Evolutionary conservation across 2,329 filamentous ascomycete genomes (phyloP).

Genomic region (Sporothrix variecibatus): DNA sequence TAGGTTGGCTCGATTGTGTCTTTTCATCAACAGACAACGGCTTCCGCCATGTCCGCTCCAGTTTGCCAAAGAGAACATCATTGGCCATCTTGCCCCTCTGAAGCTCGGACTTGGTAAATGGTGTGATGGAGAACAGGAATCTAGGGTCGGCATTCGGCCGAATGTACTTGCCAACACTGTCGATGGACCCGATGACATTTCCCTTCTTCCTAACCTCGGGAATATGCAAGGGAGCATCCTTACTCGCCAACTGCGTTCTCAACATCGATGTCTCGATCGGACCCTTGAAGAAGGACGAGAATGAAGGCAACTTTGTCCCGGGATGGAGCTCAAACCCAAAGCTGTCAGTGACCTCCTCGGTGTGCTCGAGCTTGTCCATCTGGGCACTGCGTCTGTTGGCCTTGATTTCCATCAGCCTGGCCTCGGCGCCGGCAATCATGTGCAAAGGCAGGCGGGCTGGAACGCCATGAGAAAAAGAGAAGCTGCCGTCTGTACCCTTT

Average conservation of each 20-base stretch:
- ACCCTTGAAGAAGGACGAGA: background rate
- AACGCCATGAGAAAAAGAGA: background rate
- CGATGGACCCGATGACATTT: conserved; percentile 7
- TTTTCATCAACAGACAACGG: background rate
- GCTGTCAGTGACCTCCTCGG: background rate
- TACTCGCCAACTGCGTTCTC: background rate
- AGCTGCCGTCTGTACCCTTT: background rate
- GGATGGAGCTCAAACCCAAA: background rate
- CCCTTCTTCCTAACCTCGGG: background rate
- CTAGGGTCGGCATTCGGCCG: conserved; percentile 10
- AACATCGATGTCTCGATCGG: background rate
- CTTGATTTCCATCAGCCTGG: background rate
- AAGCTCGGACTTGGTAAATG: conserved; percentile 2
- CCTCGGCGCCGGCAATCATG: conserved; percentile 1
- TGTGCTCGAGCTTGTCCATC: background rate
- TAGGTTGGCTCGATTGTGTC: background rate
- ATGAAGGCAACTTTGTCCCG: background rate
- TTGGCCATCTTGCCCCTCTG: background rate
- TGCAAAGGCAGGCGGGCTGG: background rate
- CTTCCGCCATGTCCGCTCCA: conserved; percentile 1
- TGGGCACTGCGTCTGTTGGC: background rate
- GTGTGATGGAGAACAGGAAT: conserved; percentile 28
- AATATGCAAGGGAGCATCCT: background rate
- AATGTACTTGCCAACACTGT: conserved; percentile 10
- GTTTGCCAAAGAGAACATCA: conserved; percentile 3